Conservation (phyloP, 1,284 basidiomycete genomes). For the Vanrija sp. region DNA sequence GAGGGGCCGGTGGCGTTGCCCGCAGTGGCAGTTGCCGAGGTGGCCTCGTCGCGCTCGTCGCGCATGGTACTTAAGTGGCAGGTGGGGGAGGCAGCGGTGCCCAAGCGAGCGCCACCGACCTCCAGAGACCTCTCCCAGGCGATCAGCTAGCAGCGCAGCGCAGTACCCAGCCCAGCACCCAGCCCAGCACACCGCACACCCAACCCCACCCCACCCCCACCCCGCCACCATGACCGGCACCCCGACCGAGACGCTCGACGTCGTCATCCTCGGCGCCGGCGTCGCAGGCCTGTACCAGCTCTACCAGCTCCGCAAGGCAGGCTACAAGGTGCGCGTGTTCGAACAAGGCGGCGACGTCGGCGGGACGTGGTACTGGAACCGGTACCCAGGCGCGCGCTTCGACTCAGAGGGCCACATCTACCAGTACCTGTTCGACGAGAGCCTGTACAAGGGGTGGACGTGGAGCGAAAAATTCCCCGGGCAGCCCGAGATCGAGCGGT, state of each 20-base stretch:
- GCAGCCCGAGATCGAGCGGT: constrained; percentile 14
- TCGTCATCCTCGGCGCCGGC: constrained; percentile 14
- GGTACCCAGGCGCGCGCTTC: constrained; percentile 13
- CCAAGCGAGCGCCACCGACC: too few relatives aligned
- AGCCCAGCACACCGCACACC: too few relatives aligned
- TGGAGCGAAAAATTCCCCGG: constrained; percentile 17
- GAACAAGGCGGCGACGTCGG: constrained; percentile 12
- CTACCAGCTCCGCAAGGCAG: constrained; percentile 10
- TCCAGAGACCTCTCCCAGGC: too few relatives aligned
- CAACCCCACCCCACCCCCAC: neutral
- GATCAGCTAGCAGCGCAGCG: too few relatives aligned
- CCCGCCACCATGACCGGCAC: neutral
- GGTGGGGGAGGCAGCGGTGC: too few relatives aligned
- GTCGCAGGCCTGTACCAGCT: constrained; percentile 16
- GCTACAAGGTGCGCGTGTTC: constrained; percentile 3
- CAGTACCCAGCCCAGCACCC: too few relatives aligned
- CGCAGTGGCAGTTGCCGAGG: too few relatives aligned
- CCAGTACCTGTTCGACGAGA: constrained; percentile 7
- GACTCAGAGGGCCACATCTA: constrained; percentile 11
- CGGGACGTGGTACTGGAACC: constrained; percentile 19
- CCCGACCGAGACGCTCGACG: constrained; percentile 5
- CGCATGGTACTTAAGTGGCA: too few relatives aligned
- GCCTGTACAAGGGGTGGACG: constrained; percentile 14
- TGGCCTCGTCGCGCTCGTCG: too few relatives aligned
- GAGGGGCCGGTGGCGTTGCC: too few relatives aligned